Conservation (phyloP, 2,329 filamentous ascomycete species). For the Curvularia hawaiiensis region DNA sequence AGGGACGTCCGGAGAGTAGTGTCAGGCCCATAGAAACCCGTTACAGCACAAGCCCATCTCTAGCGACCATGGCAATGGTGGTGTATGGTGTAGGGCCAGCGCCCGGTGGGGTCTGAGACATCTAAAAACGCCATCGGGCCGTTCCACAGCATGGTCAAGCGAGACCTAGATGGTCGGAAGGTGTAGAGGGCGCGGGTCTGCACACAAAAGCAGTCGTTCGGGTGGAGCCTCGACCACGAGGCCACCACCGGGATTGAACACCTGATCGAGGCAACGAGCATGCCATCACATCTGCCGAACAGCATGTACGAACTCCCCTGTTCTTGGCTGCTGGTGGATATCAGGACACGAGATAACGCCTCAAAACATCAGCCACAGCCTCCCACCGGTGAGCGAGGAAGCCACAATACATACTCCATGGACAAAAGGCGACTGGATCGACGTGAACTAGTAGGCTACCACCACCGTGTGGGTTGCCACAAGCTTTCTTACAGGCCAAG, state of each 20-base stretch:
- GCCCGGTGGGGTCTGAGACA: not conserved
- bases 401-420: slow-evolving; percentile 2
- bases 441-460: not conserved
- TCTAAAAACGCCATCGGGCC: slow-evolving; percentile 6
- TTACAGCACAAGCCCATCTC: slow-evolving; percentile 5
- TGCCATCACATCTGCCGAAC: not conserved
- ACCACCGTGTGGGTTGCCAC: not conserved
- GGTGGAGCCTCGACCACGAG: not conserved
- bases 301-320: not conserved
- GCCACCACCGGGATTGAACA: not conserved
- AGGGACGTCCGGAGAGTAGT: slow-evolving; percentile 4
- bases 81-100: not conserved
- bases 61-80: not conserved
- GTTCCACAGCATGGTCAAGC: slow-evolving; percentile 17
- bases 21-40: not conserved
- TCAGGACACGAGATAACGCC: not conserved
- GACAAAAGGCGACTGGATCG: not conserved
- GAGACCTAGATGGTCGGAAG: slow-evolving; percentile 2
- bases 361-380: not conserved
- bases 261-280: not conserved
- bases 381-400: not conserved
- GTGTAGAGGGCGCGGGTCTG: not conserved
- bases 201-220: not conserved
- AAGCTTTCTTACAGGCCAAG: not conserved
- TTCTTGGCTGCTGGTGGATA: not conserved